A percentile compares a stretch with the other conserved stretches of the same genome.
phyloP scores from a whole-genome alignment of 306 rosid genomes.

The Hippophae tibetana region DNA sequence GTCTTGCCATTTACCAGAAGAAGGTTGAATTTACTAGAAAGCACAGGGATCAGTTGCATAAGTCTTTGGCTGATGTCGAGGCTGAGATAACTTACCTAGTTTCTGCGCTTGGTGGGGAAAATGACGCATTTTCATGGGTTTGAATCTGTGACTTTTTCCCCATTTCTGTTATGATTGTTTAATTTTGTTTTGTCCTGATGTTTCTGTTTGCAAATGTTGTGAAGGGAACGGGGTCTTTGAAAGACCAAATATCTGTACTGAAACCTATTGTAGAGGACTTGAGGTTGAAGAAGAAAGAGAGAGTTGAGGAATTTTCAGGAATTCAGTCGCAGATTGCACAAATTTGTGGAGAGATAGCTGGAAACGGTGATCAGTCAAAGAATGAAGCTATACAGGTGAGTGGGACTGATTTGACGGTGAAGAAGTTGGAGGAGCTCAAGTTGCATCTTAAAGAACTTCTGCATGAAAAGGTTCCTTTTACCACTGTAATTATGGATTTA shows the following conservation, averaged over 20 bases:
- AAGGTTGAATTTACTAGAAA: constrained; percentile 72
- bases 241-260: constrained; percentile 50
- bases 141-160: constrained; percentile 5
- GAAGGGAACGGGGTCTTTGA: constrained; percentile 65
- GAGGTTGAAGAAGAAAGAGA: constrained; percentile 58
- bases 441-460: constrained; percentile 73
- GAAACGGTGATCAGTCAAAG: constrained; percentile 26
- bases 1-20: constrained; percentile 69
- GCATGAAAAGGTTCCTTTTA: constrained; percentile 54
- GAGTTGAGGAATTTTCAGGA: constrained; percentile 48
- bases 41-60: constrained; percentile 57
- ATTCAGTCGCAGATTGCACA: constrained; percentile 49
- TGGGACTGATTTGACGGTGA: constrained; percentile 43
- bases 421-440: constrained; percentile 63
- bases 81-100: constrained; percentile 38
- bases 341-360: constrained; percentile 67
- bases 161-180: background rate
- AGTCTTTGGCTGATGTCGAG: constrained; percentile 53
- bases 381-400: constrained; percentile 26
- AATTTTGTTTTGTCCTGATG: constrained; percentile 9
- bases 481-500: too few species aligned
- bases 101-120: constrained; percentile 56
- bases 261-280: constrained; percentile 62
- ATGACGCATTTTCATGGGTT: constrained; percentile 39
- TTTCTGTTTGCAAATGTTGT: constrained; percentile 20